Evolutionary conservation across 176 grass and related monocot species (phyloP), one percentile per base, ranked within the genome.

Genomic region (Alloteropsis semialata): DNA sequence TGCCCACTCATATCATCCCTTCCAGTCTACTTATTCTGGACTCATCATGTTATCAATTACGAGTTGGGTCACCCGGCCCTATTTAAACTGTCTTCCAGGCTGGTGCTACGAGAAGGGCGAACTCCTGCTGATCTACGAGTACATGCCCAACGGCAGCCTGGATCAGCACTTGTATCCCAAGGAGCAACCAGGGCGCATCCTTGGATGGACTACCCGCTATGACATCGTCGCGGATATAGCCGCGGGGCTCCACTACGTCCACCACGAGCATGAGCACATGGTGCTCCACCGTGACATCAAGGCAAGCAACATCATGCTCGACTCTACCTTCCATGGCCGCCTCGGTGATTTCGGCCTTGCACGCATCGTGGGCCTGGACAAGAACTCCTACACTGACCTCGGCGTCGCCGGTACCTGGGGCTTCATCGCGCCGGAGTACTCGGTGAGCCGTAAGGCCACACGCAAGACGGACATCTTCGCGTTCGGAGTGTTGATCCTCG

Each of bases 381-480:
- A 33, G 36, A 82, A 51, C 50, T 89, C 86, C 59, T 79, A 59
- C 50, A 87, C 84, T 13, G 90, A 92, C 63, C 15, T 72, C 39
- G 59, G 55, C 58, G 45, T 88, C 36, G 83, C 88, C 22, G 94
- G 94, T 27, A 91, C 94, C 6, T 57, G 6, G 41, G 94, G 88
- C 5, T 96, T 91, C 85, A 78, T 96, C 51, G 88, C 93, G 4
- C 93, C 90, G 0, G 92, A 94, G 71, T 92, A 86, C 78, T 76
- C 75, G 39, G 59, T 79, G 9, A 75, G 49, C 6, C 79, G 45
- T 69, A 88, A 77, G 87, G 79, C 75, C 29, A 81, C 91, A 12
- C 76, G 87, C 54, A 53, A 86, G 56, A 89, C 87, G 9, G 91
- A 92, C 48, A 58, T 89, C 12, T 89, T 63, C 6, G 87, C 84